These are phyloP conservation scores for Coprinopsis marcescibilis DNA, from an alignment of 768 basidiomycete genomes.

Conservation along the genomic window DNA sequence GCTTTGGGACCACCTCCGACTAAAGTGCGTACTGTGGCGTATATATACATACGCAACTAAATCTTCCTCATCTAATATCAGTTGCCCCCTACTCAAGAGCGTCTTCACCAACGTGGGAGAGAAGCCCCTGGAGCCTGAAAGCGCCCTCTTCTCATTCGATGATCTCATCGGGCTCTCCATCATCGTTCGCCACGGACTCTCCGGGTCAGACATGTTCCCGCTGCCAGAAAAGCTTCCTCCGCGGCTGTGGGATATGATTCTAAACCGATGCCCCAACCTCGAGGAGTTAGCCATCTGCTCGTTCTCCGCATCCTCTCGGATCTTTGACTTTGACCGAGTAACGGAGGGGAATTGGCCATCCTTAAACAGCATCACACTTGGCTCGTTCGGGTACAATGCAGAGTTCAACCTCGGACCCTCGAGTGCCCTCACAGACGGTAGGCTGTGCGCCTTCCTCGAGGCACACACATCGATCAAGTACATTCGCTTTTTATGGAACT, in stretches of 20 bases:
- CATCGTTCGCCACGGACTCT: conserved; percentile 40
- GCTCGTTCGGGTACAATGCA: conserved; percentile 43
- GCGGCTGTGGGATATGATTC: conserved; percentile 44
- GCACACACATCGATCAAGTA: conserved; percentile 33
- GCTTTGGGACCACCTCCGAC: conserved; percentile 37
- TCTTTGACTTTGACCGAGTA: conserved; percentile 37
- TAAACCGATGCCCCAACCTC: conserved; percentile 40
- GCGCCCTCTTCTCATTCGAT: conserved; percentile 37
- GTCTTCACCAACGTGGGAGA: conserved; percentile 41
- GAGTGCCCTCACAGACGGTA: conserved; percentile 16
- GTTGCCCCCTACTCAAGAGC: conserved; percentile 38
- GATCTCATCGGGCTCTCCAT: conserved; percentile 41
- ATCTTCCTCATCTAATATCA: conserved; percentile 15
- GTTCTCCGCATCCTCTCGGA: conserved; percentile 41
- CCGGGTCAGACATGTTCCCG: conserved; percentile 34
- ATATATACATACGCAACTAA: conserved; percentile 4
- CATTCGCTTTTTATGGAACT: conserved; percentile 45
- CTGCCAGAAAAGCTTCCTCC: conserved; percentile 32
- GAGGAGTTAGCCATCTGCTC: conserved; percentile 44
- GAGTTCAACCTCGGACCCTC: conserved; percentile 36
- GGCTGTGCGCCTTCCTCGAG: conserved; percentile 33
- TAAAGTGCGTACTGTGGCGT: conserved; percentile 25
- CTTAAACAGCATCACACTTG: conserved; percentile 39
- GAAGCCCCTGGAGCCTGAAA: conserved; percentile 27
- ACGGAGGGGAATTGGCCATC: conserved; percentile 34